These are phyloP conservation scores for Trametes hirsuta DNA, from an alignment of 1,284 basidiomycete genomes.

Conservation along the genomic window DNA sequence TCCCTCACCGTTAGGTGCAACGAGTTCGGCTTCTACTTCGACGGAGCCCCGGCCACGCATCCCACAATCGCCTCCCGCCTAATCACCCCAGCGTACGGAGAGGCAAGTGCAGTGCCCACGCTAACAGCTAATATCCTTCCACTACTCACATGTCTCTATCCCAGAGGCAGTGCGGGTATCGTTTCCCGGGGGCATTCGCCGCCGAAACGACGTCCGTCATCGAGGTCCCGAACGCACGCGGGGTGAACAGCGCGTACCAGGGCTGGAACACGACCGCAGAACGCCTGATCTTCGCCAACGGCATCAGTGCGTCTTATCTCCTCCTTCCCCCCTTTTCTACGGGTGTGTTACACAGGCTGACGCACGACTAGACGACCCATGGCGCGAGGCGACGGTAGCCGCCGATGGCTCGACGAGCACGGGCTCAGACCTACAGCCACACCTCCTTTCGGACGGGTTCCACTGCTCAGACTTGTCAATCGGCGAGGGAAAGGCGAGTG, in stretches of 20 bases:
- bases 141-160: neutral
- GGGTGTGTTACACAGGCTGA: neutral
- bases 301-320: conserved; percentile 50
- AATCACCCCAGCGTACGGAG: conserved; percentile 52
- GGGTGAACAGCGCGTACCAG: conserved; percentile 50
- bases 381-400: conserved; percentile 67
- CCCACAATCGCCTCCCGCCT: conserved; percentile 59
- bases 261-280: conserved; percentile 63
- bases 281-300: conserved; percentile 68
- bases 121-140: conserved; percentile 7
- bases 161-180: conserved; percentile 61
- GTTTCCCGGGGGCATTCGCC: conserved; percentile 55
- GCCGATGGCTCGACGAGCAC: conserved; percentile 45
- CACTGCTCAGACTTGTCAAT: conserved; percentile 61
- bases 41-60: conserved; percentile 49
- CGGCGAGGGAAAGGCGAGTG: conserved; percentile 43
- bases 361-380: conserved; percentile 58
- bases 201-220: conserved; percentile 13
- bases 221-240: conserved; percentile 36
- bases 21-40: conserved; percentile 63
- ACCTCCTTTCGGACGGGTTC: conserved; percentile 60
- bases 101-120: conserved; percentile 45
- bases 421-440: conserved; percentile 55
- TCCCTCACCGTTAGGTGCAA: conserved; percentile 50
- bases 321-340: neutral